Percentiles rank a stretch among this genome's conserved stretches.
phyloP scores from a whole-genome alignment of 495 filamentous ascomycete genomes.

The Penicillium odoratum region DNA sequence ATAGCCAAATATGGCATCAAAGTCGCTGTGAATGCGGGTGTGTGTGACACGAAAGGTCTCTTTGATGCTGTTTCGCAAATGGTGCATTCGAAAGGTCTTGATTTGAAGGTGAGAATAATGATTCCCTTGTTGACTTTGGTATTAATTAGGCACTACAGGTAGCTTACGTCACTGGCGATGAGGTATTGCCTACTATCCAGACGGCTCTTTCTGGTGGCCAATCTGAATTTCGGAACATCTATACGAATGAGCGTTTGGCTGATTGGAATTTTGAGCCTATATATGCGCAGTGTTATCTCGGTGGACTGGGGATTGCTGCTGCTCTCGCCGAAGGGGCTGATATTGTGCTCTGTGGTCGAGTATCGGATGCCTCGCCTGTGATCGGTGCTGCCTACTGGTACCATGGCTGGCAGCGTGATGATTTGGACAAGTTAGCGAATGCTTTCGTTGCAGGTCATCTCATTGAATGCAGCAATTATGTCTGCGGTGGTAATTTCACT shows the following conservation, averaged over 20 bases:
- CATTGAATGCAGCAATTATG: constrained; percentile 58
- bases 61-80: constrained; percentile 46
- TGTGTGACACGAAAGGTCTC: constrained; percentile 49
- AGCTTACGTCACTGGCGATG: constrained; percentile 55
- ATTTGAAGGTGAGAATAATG: constrained; percentile 37
- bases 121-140: not conserved
- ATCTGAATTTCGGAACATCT: constrained; percentile 49
- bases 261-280: constrained; percentile 56
- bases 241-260: constrained; percentile 47
- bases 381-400: constrained; percentile 53
- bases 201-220: constrained; percentile 35
- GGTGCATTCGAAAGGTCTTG: constrained; percentile 41
- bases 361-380: constrained; percentile 54
- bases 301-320: constrained; percentile 49
- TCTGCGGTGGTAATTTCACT: constrained; percentile 57
- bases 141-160: constrained; percentile 11
- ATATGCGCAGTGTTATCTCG: constrained; percentile 55
- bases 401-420: constrained; percentile 44
- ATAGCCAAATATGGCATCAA: constrained; percentile 54
- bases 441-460: constrained; percentile 56
- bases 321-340: constrained; percentile 54
- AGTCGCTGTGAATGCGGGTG: constrained; percentile 60
- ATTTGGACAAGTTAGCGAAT: constrained; percentile 51
- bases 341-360: constrained; percentile 58
- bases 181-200: constrained; percentile 48